Percentiles rank a stretch among this genome's conserved stretches.
phyloP scores from a whole-genome alignment of 306 rosid genomes.

The Citrullus amarus region DNA sequence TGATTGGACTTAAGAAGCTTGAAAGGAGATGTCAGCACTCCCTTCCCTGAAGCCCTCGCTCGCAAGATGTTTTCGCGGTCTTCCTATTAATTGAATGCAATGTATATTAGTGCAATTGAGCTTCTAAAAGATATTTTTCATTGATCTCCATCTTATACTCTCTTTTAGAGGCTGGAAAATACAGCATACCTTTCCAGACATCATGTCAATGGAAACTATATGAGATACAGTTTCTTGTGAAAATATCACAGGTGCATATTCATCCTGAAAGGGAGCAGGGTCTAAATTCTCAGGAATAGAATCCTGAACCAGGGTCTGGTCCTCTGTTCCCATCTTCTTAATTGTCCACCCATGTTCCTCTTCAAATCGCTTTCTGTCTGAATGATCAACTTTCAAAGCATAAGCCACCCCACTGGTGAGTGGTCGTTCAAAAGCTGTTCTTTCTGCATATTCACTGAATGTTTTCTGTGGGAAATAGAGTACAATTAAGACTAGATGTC shows the following conservation, averaged over 20 bases:
- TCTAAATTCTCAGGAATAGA: constrained; percentile 80
- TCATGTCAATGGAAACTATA: constrained; percentile 96
- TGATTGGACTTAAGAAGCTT: constrained; percentile 84
- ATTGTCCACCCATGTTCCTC: constrained; percentile 75
- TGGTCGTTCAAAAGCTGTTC: constrained; percentile 86
- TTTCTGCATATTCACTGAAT: constrained; percentile 82
- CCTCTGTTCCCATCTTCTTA: constrained; percentile 82
- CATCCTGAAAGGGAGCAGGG: constrained; percentile 80
- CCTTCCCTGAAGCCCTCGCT: constrained; percentile 80
- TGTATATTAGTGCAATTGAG: constrained; percentile 8
- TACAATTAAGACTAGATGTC: neutral
- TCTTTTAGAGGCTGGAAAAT: neutral
- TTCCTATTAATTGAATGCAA: constrained; percentile 30
- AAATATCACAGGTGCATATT: constrained; percentile 93
- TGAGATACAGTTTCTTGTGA: constrained; percentile 98
- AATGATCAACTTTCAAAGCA: constrained; percentile 81
- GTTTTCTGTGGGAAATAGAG: constrained; percentile 46
- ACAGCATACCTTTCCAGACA: constrained; percentile 83
- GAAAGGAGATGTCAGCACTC: constrained; percentile 88
- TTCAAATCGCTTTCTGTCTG: constrained; percentile 67
- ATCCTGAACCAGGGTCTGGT: constrained; percentile 77
- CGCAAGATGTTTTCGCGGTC: constrained; percentile 90
- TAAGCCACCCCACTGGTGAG: constrained; percentile 96
- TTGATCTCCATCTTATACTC: neutral
- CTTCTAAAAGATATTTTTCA: neutral